Evolutionary conservation across 1,284 basidiomycete species (phyloP).

Genomic region (Papiliotrema terrestris): DNA sequence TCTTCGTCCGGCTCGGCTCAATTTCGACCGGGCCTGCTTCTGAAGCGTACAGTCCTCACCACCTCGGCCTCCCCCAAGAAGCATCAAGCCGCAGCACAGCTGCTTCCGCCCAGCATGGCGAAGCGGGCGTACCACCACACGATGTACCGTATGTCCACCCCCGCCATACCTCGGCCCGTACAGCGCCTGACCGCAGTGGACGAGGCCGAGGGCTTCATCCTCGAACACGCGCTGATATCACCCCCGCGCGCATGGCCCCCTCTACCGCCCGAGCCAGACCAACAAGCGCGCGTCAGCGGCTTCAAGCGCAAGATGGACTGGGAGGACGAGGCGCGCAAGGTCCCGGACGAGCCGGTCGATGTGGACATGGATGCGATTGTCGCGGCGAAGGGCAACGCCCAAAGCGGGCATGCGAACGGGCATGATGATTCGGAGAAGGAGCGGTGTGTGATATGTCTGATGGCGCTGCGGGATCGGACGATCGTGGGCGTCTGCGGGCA

Average conservation of each 20-base stretch:
- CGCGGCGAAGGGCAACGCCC: constrained; percentile 1
- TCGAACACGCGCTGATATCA: constrained; percentile 33
- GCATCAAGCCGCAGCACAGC: no score
- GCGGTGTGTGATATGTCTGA: constrained; percentile 66
- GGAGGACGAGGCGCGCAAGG: constrained; percentile 22
- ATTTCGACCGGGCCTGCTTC: no score
- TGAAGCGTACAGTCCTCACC: no score
- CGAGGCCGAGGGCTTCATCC: constrained; percentile 38
- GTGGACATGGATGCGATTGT: neutral
- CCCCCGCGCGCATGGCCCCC: constrained; percentile 35
- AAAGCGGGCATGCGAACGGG: neutral
- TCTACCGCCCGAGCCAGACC: constrained; percentile 11
- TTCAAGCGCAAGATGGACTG: constrained; percentile 34
- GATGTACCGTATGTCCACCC: constrained; percentile 19
- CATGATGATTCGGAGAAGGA: constrained; percentile 18
- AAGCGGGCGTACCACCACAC: constrained; percentile 21
- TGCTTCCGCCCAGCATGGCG: constrained; percentile 12
- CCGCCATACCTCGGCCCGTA: neutral
- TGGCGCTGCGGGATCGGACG: constrained; percentile 68
- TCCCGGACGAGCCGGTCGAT: constrained; percentile 24
- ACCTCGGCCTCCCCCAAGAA: no score
- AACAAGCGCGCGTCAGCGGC: constrained; percentile 13
- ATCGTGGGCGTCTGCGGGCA: constrained; percentile 76
- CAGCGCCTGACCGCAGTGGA: constrained; percentile 19
- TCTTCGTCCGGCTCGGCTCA: no score